These are phyloP conservation scores for Zymoseptoria tritici DNA, from an alignment of 2,329 filamentous ascomycete species.

Conservation along the genomic window DNA sequence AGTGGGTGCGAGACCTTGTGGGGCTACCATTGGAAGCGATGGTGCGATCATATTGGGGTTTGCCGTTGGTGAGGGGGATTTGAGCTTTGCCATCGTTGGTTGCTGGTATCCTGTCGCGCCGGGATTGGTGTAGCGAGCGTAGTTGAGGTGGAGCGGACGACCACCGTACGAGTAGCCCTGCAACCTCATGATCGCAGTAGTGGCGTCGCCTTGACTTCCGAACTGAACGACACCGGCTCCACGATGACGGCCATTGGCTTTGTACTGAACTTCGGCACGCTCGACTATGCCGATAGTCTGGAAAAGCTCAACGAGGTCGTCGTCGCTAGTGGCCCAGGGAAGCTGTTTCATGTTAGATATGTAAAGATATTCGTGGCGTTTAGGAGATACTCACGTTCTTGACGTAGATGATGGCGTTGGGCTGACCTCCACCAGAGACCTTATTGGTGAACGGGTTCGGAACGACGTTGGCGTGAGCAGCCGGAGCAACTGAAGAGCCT, in stretches of 20 bases:
- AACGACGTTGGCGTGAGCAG: constrained; percentile 34
- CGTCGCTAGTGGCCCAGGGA: constrained; percentile 98
- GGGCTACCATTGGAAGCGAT: too few relatives aligned
- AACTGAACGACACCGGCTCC: constrained; percentile 97
- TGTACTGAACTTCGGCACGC: constrained; percentile 96
- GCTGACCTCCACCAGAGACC: constrained; percentile 78
- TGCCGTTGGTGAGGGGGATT: constrained; percentile 9
- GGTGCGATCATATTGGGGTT: background rate
- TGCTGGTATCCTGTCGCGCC: constrained; percentile 76
- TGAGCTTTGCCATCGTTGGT: constrained; percentile 63
- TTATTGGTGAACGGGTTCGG: constrained; percentile 93
- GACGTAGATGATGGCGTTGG: constrained; percentile 80
- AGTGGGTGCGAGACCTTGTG: background rate
- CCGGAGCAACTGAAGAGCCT: constrained; percentile 44
- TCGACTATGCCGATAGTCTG: constrained; percentile 97
- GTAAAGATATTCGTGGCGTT: constrained; percentile 12
- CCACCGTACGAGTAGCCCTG: constrained; percentile 96
- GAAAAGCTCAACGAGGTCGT: constrained; percentile 93
- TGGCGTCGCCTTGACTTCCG: constrained; percentile 71
- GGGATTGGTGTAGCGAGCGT: constrained; percentile 81
- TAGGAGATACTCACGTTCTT: constrained; percentile 68
- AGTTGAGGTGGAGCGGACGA: constrained; percentile 84
- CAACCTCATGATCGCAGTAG: constrained; percentile 93
- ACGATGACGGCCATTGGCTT: constrained; percentile 88
- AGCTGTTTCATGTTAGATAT: constrained; percentile 50